These are phyloP conservation scores for Malassezia vespertilionis DNA, from an alignment of 1,284 basidiomycete species.

Conservation along the genomic window DNA sequence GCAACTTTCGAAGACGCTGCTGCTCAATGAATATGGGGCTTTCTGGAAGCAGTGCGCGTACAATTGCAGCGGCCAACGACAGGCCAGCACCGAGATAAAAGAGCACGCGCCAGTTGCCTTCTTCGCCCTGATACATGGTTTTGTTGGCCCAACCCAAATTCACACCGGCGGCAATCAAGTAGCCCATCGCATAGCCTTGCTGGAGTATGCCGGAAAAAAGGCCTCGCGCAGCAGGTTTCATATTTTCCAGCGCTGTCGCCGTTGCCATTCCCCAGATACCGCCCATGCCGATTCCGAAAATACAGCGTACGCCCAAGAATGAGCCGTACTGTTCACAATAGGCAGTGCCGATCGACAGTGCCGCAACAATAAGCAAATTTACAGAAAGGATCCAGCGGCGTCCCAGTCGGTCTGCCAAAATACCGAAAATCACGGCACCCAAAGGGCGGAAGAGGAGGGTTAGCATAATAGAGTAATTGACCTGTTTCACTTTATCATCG, in stretches of 20 bases:
- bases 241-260: conserved; percentile 63
- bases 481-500: conserved; percentile 2
- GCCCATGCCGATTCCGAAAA: conserved; percentile 59
- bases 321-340: conserved; percentile 50
- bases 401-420: conserved; percentile 58
- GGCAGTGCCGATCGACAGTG: conserved; percentile 63
- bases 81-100: conserved; percentile 55
- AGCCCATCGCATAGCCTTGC: conserved; percentile 61
- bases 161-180: conserved; percentile 57
- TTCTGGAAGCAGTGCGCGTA: conserved; percentile 69
- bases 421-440: conserved; percentile 69
- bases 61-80: conserved; percentile 60
- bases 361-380: conserved; percentile 53
- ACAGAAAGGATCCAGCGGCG: conserved; percentile 51
- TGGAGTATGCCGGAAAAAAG: conserved; percentile 73
- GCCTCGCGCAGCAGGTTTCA: conserved; percentile 75
- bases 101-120: conserved; percentile 50
- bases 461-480: conserved; percentile 65
- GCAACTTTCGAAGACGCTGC: conserved; percentile 38
- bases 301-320: conserved; percentile 51
- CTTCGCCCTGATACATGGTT: conserved; percentile 19
- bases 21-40: conserved; percentile 59
- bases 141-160: conserved; percentile 55
- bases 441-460: conserved; percentile 78
- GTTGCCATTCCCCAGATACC: conserved; percentile 32